These are phyloP conservation scores for Pseudogymnoascus sp. DNA, from an alignment of 2,329 filamentous ascomycete genomes.

Conservation along the genomic window DNA sequence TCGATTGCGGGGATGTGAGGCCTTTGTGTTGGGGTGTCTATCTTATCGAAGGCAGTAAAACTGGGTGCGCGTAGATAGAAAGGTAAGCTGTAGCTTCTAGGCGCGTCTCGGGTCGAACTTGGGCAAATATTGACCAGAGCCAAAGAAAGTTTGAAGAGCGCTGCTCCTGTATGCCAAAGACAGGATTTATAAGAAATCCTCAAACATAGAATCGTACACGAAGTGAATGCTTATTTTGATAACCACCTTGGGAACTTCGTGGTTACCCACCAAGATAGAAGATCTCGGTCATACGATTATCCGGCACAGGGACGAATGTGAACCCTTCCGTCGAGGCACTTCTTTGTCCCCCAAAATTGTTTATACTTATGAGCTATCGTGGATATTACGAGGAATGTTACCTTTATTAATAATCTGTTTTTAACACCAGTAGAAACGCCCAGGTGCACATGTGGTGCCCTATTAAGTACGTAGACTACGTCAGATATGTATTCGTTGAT, in stretches of 20 bases:
- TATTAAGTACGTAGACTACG: background rate
- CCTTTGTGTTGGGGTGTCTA: conserved; percentile 7
- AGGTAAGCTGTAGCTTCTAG: background rate
- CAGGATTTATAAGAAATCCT: background rate
- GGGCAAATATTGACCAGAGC: background rate
- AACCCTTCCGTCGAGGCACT: background rate
- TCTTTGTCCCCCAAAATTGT: background rate
- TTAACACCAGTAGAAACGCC: background rate
- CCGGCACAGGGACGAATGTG: background rate
- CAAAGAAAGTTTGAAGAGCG: conserved; percentile 4
- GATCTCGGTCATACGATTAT: conserved; percentile 7
- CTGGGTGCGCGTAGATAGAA: background rate
- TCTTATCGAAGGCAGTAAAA: background rate
- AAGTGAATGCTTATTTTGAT: conserved; percentile 6
- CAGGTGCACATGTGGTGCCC: background rate
- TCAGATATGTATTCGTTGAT: background rate
- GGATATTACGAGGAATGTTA: background rate
- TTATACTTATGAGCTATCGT: background rate
- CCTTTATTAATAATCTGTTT: background rate
- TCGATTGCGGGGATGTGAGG: conserved; percentile 6
- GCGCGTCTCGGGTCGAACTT: background rate
- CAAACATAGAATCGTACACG: conserved; percentile 2
- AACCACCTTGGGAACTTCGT: background rate
- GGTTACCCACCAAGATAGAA: conserved; percentile 6
- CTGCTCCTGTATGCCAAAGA: background rate